These are phyloP conservation scores for Fusarium heterosporum DNA, from an alignment of 2,329 filamentous ascomycete species.

Conservation along the genomic window DNA sequence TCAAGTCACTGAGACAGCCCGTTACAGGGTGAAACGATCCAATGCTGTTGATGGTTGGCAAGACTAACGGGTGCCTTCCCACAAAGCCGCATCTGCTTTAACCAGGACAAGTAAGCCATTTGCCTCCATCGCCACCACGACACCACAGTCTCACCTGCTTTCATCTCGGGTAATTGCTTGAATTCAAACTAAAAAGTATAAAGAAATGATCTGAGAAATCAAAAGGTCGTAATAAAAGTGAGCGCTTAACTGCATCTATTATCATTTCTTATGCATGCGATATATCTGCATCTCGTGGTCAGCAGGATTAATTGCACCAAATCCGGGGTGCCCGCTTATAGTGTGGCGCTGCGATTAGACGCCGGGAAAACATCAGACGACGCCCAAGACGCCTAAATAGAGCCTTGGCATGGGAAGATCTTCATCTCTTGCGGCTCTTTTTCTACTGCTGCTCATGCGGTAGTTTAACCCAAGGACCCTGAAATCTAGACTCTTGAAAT, in stretches of 20 bases:
- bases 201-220: neutral
- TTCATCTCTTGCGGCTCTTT: constrained; percentile 37
- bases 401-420: constrained; percentile 29
- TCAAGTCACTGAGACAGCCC: neutral
- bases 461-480: neutral
- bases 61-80: neutral
- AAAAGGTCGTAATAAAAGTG: neutral
- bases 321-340: constrained; percentile 29
- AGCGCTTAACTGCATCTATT: constrained; percentile 12
- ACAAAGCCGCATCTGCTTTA: constrained; percentile 3
- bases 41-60: neutral
- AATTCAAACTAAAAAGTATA: neutral
- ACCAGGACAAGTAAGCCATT: neutral
- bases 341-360: constrained; percentile 13
- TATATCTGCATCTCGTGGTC: constrained; percentile 12
- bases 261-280: constrained; percentile 7
- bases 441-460: neutral
- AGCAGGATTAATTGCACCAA: constrained; percentile 11
- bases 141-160: too few species aligned
- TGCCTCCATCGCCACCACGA: constrained; percentile 14
- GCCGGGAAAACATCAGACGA: constrained; percentile 40
- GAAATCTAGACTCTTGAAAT: neutral
- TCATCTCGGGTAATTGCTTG: too few species aligned
- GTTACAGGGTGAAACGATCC: constrained; percentile 8
- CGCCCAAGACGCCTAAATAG: constrained; percentile 37